Base-by-base conservation (phyloP, 352 stramenopile species). In the Blastocystis sp. region DNA sequence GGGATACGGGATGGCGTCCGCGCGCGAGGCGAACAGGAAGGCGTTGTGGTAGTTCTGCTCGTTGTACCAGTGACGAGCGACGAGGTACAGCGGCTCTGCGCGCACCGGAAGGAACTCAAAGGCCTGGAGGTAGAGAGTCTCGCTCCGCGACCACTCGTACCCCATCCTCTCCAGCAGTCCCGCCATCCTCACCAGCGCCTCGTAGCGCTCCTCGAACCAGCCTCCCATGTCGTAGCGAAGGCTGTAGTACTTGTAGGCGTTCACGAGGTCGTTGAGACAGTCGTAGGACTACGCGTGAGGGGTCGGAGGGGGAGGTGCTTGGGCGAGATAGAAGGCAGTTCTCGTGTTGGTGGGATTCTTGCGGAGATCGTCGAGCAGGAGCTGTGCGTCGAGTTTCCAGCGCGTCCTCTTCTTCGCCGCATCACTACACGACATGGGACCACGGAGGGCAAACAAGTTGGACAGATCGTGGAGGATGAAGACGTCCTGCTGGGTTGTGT, bases 261-360 rank as follows among this genome's bases (percentile, higher is more conserved):
- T 67, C 10, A 50, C 24, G 41, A 85, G 55, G 55, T 85, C 74
- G 31, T 85, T 59, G 4, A 85, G 55, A 45, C 74, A 85, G 45
- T 85, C 74, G 31, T 70, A 85, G 4, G 74, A 85, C 74, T 85
- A 85, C n/a, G n/a, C n/a, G n/a, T n/a, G n/a, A n/a, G n/a, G n/a
- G n/a, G n/a, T n/a, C n/a, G n/a, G n/a, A n/a, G 21, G 24, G 21
- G 3, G 24, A 45, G 70, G 31, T 66, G 70, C 74, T n/a, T 85
- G 74, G 3, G 74, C 74, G 24, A 85, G 33, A 50, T 85, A 85
- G 60, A 85, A 85, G 3, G 60, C 74, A 1, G 74, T 67, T 66
- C 74, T 50, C 3, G 74, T 85, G 29, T 85, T 85, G n/a, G 3
- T 55, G 1, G 74, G 74, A 41, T 85, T 55, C 33, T 85, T 85